phyloP scores from a whole-genome alignment of 768 basidiomycete species.

The Boletus reticulatus region DNA sequence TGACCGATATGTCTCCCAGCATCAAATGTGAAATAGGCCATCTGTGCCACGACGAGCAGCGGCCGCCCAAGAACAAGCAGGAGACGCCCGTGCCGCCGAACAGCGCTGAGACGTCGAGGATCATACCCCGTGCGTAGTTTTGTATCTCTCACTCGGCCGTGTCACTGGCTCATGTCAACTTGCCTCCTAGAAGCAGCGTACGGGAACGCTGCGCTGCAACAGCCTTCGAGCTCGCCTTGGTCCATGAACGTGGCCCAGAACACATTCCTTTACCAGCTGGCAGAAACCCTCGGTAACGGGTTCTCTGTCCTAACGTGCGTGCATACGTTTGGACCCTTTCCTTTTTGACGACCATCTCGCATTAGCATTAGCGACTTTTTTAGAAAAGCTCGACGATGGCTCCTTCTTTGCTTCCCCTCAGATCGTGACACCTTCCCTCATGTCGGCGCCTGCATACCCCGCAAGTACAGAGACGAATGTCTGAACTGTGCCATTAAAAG shows the following conservation, averaged over 20 bases:
- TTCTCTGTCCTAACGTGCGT: constrained; percentile 77
- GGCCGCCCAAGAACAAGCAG: constrained; percentile 51
- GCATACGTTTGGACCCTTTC: not conserved
- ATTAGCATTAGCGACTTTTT: constrained; percentile 79
- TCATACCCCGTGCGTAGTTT: constrained; percentile 21
- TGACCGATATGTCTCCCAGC: constrained; percentile 38
- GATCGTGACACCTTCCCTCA: constrained; percentile 47
- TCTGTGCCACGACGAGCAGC: constrained; percentile 86
- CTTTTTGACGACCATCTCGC: not conserved
- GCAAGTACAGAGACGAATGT: constrained; percentile 65
- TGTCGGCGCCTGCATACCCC: constrained; percentile 38
- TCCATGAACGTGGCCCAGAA: not conserved
- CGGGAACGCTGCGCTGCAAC: not conserved
- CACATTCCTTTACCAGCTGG: constrained; percentile 40
- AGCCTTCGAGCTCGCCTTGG: not conserved
- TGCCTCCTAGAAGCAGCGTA: not conserved
- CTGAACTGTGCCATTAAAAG: constrained; percentile 89
- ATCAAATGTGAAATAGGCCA: constrained; percentile 97
- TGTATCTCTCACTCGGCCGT: not conserved
- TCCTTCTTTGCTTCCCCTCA: constrained; percentile 68
- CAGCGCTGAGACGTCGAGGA: constrained; percentile 33
- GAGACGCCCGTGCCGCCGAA: constrained; percentile 26
- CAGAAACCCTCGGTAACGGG: constrained; percentile 76
- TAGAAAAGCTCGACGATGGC: constrained; percentile 84
- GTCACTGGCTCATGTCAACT: too few species aligned